Evolutionary conservation across 108 stramenopile genomes (phyloP).

Genomic region (Mediolabrus comicus): DNA sequence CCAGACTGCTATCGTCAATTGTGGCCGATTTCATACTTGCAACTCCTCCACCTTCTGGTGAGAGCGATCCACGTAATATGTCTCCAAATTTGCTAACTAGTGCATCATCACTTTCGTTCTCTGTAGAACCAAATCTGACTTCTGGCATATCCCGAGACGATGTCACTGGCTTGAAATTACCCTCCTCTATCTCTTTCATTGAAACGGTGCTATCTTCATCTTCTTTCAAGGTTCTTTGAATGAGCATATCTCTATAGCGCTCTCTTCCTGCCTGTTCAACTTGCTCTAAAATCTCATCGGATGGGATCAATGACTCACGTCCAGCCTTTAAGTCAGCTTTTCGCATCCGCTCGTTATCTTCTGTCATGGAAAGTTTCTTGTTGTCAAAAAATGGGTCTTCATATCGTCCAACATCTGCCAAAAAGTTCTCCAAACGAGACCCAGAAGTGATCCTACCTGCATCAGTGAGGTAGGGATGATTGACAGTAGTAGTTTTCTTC

Average conservation of each 20-base stretch:
- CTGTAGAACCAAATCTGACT: background rate
- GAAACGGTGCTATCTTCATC: background rate
- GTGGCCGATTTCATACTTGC: slow-evolving; percentile 4
- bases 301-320: slow-evolving; percentile 57
- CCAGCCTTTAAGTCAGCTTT: slow-evolving; percentile 58
- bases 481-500: slow-evolving; percentile 3
- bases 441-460: slow-evolving; percentile 78
- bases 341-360: slow-evolving; percentile 57
- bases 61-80: slow-evolving; percentile 33
- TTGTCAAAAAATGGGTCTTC: slow-evolving; percentile 80
- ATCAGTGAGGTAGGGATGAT: slow-evolving; percentile 89
- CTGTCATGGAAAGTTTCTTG: slow-evolving; percentile 45
- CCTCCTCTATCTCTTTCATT: background rate
- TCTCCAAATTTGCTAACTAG: slow-evolving; percentile 40
- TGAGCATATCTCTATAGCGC: slow-evolving; percentile 65
- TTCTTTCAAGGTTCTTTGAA: slow-evolving; percentile 15
- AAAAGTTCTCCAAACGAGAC: slow-evolving; percentile 65
- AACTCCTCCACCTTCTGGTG: slow-evolving; percentile 35
- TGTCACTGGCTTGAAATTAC: slow-evolving; percentile 30
- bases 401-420: slow-evolving; percentile 66
- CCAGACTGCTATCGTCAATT: slow-evolving; percentile 33
- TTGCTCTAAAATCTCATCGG: slow-evolving; percentile 64
- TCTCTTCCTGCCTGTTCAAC: slow-evolving; percentile 28
- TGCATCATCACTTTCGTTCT: slow-evolving; percentile 15
- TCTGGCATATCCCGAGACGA: slow-evolving; percentile 1